Evolutionary conservation across 2,329 filamentous ascomycete genomes (phyloP).

Genomic region (Celoporthe dispersa): DNA sequence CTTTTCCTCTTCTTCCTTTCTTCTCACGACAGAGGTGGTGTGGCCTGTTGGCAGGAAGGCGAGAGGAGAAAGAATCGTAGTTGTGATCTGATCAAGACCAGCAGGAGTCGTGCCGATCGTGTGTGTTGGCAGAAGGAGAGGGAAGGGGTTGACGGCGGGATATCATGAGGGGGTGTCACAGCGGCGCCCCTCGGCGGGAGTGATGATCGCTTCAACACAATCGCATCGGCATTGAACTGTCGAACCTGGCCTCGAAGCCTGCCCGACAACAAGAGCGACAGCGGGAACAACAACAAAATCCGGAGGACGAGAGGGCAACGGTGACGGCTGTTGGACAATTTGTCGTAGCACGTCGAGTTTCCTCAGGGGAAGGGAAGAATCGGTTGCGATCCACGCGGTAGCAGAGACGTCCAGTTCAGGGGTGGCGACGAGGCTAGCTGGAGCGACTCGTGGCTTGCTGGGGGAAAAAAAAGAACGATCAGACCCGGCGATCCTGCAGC

Average conservation of each 20-base stretch:
- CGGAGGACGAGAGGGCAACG: background rate
- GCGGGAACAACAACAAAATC: no score
- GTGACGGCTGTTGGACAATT: background rate
- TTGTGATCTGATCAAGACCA: slow-evolving; percentile 13
- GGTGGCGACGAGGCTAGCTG: slow-evolving; percentile 13
- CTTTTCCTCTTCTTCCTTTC: background rate
- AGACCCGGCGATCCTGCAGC: background rate
- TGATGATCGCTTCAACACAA: slow-evolving; percentile 9
- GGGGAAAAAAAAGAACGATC: slow-evolving; percentile 1
- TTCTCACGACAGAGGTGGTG: slow-evolving; percentile 29
- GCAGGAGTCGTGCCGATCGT: slow-evolving; percentile 7
- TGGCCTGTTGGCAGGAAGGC: slow-evolving; percentile 17
- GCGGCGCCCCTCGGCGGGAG: slow-evolving; percentile 17
- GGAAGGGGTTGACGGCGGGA: slow-evolving; percentile 15
- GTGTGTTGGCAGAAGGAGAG: slow-evolving; percentile 7
- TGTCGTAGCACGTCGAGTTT: background rate
- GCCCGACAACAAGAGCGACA: slow-evolving; percentile 1
- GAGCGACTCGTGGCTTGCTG: slow-evolving; percentile 1
- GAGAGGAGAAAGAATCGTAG: background rate
- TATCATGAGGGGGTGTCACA: slow-evolving; percentile 16
- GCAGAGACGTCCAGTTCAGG: slow-evolving; percentile 5
- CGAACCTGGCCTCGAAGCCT: slow-evolving; percentile 6
- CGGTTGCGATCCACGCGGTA: background rate
- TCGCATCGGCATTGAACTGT: slow-evolving; percentile 11
- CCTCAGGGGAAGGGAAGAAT: background rate